Evolutionary conservation across 768 basidiomycete species (phyloP), one percentile per base, ranked within the genome.

Genomic region (Boletellus ananiceps): DNA sequence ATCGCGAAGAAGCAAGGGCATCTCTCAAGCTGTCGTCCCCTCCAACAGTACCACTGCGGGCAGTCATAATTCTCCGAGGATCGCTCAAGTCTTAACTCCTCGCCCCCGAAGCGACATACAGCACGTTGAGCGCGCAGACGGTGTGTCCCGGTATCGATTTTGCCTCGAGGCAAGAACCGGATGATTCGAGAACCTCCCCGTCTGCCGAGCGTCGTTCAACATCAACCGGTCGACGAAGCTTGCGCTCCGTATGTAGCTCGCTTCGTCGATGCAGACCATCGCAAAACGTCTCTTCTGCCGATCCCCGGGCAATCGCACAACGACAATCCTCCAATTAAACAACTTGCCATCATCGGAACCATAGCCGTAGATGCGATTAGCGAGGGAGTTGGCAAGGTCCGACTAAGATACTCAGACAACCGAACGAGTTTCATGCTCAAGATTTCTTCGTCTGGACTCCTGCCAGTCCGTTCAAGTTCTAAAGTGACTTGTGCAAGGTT

Each of bases 241-340:
- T 44, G 84, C 83, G 56, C 82, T 81, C 84, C 85, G 86, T 44
- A 85, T 68, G 38, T 75, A 75, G 5, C 84, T 84, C 41, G 80
- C 78, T 39, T 62, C 69, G 59, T 86, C 85, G 25, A 86, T 63
- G 55, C 83, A 87, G 68, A 8, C 85, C 85, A 60, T 87, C 85
- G 19, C 19, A 19, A 19, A 19, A 19, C 19, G 19, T 19, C 19
- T 19, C 19, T 19, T 19, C 19, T 19, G 19, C 19, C 19, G 3
- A 19, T 19, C 19, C 19, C 19, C 3, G 3, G 19, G 19, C 19
- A 19, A 19, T 19, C 19, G 50, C 77, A 81, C 79, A 40, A 84
- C 69, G 44, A 79, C 78, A 11, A 80, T 57, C 11, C 83, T 74
- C 47, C 79, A 75, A 59, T 83, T 81, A 37, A 73, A 70, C 34